These are phyloP conservation scores for Pleochaeta shiraiana DNA, from an alignment of 2,329 filamentous ascomycete genomes.

Conservation along the genomic window DNA sequence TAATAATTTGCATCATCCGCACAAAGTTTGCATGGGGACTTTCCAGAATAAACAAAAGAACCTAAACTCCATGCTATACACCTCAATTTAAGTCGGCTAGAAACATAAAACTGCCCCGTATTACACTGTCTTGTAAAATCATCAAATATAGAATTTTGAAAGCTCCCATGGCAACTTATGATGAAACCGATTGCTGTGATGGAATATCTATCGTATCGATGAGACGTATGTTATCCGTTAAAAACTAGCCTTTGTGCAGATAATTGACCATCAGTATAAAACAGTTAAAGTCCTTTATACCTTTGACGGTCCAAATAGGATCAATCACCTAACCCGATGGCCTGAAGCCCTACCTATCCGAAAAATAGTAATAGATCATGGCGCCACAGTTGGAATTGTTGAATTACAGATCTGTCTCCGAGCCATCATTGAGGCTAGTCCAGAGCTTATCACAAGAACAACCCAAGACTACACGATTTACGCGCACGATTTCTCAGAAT, in stretches of 20 bases:
- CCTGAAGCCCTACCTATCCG: slow-evolving; percentile 61
- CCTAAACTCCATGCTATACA: too few species aligned
- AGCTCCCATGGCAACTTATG: slow-evolving; percentile 7
- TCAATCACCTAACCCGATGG: slow-evolving; percentile 74
- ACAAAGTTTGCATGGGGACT: too few species aligned
- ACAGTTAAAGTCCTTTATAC: slow-evolving; percentile 93
- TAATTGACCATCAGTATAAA: too few species aligned
- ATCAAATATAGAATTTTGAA: not conserved
- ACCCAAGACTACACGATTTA: slow-evolving; percentile 83
- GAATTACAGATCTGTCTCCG: slow-evolving; percentile 75
- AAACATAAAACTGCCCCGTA: too few species aligned
- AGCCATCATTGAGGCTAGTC: slow-evolving; percentile 57
- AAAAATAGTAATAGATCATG: slow-evolving; percentile 60
- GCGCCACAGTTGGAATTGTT: slow-evolving; percentile 62
- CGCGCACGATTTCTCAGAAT: slow-evolving; percentile 89
- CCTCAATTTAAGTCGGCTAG: too few species aligned
- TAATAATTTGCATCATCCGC: too few species aligned
- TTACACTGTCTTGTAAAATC: not conserved
- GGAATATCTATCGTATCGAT: slow-evolving; percentile 31
- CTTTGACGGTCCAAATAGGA: slow-evolving; percentile 73
- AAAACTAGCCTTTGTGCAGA: too few species aligned
- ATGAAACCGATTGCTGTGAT: slow-evolving; percentile 19
- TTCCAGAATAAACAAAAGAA: too few species aligned
- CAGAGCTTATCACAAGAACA: slow-evolving; percentile 56
- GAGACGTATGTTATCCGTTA: slow-evolving; percentile 30